These are phyloP conservation scores for Morella rubra DNA, from an alignment of 306 rosid species.

Conservation along the genomic window DNA sequence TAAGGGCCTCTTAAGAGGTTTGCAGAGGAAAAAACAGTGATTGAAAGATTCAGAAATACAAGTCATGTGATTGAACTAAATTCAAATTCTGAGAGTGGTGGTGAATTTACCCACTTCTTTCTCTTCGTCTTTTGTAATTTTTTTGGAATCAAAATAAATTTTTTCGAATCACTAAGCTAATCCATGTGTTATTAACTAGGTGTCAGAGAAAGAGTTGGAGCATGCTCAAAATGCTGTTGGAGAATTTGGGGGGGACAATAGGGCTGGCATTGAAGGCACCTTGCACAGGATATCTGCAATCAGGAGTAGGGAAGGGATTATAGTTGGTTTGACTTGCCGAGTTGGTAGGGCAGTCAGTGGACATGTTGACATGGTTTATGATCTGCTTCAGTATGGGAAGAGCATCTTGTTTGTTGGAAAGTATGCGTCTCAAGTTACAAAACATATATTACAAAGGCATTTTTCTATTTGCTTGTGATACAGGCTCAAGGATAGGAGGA, in stretches of 20 bases:
- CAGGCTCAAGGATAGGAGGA: constrained; percentile 1
- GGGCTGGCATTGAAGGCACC: constrained; percentile 79
- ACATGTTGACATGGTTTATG: constrained; percentile 60
- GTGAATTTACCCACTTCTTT: not conserved
- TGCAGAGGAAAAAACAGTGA: not conserved
- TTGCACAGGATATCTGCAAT: constrained; percentile 74
- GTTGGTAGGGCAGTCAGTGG: constrained; percentile 67
- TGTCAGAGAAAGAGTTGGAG: constrained; percentile 63
- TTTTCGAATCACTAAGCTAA: not conserved
- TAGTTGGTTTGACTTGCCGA: constrained; percentile 71
- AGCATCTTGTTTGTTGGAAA: constrained; percentile 72
- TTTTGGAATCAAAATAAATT: not conserved
- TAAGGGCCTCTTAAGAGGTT: not conserved
- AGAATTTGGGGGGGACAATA: constrained; percentile 65
- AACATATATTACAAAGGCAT: not conserved
- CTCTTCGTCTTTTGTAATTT: not conserved
- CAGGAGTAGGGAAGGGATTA: constrained; percentile 55
- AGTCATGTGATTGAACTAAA: not conserved
- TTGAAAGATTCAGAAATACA: not conserved
- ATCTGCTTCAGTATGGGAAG: constrained; percentile 66
- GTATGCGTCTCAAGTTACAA: constrained; percentile 27
- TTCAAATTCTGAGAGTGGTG: not conserved
- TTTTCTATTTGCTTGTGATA: not conserved
- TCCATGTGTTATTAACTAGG: constrained; percentile 43
- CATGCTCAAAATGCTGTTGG: constrained; percentile 62